phyloP scores from a whole-genome alignment of 352 stramenopile species.

The Phytopythium boreale region DNA sequence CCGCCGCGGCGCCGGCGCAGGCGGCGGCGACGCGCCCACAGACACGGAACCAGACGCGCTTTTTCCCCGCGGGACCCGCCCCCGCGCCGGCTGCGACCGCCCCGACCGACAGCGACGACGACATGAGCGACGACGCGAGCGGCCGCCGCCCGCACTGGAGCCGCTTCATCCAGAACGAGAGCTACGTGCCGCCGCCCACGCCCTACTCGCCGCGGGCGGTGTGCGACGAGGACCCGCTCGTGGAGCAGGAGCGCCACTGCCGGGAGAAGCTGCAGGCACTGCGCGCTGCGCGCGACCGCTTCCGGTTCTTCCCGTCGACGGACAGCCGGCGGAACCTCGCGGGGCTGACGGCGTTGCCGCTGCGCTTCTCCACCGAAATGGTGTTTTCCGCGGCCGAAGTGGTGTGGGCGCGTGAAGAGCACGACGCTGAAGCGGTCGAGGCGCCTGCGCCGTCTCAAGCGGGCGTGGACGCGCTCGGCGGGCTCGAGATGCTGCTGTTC shows the following conservation, averaged over 20 bases:
- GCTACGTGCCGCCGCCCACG: constrained; percentile 60
- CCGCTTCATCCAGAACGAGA: constrained; percentile 48
- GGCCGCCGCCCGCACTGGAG: constrained; percentile 28
- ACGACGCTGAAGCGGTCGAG: not conserved
- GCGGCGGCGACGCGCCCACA: not conserved
- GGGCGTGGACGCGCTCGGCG: constrained; percentile 51
- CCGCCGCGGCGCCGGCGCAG: not conserved
- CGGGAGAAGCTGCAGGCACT: constrained; percentile 60
- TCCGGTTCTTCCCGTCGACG: constrained; percentile 29
- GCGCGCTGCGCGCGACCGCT: constrained; percentile 38
- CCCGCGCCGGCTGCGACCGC: not conserved
- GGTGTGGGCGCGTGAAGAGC: not conserved
- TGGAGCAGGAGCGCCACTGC: constrained; percentile 49
- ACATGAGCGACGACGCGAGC: constrained; percentile 12
- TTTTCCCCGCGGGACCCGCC: not conserved
- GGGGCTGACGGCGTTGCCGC: constrained; percentile 3
- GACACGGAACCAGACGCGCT: not conserved
- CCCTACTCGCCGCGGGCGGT: constrained; percentile 54
- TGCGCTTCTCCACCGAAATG: constrained; percentile 58
- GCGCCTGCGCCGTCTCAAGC: not conserved
- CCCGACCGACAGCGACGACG: constrained; percentile 5
- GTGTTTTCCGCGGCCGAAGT: constrained; percentile 45
- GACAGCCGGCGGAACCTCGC: constrained; percentile 2
- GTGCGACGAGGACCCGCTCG: constrained; percentile 57
- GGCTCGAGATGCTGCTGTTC: constrained; percentile 63